Conservation (phyloP, 108 stramenopile species). For the Halocafeteria seosinensis region DNA sequence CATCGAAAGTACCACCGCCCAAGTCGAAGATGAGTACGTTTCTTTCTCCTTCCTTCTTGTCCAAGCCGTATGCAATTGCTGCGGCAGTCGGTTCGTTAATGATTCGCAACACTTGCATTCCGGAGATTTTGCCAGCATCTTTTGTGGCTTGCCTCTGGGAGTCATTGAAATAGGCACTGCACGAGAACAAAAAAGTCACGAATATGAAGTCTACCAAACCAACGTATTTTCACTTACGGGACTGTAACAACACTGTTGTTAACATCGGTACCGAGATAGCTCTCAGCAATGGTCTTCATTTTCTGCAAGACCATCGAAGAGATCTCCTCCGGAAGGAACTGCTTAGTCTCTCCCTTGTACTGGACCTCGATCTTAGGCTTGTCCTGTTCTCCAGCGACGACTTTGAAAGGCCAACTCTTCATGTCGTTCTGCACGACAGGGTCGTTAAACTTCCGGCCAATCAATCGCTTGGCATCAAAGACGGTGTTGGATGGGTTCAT, state of each 20-base stretch:
- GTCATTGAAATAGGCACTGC: conserved; percentile 99
- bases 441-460: conserved; percentile 81
- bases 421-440: conserved; percentile 79
- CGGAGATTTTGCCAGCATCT: conserved; percentile 93
- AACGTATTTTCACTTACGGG: too few relatives aligned
- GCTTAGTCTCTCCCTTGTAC: conserved; percentile 89
- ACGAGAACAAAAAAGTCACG: too few relatives aligned
- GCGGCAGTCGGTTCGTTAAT: conserved; percentile 99
- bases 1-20: conserved; percentile 92
- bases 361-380: conserved; percentile 79
- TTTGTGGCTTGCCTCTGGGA: too few relatives aligned
- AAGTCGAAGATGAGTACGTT: conserved; percentile 90
- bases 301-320: conserved; percentile 94
- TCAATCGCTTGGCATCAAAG: too few relatives aligned
- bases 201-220: too few relatives aligned
- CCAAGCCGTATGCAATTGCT: conserved; percentile 92
- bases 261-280: conserved; percentile 92
- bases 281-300: conserved; percentile 97
- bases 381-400: conserved; percentile 65
- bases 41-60: conserved; percentile 64
- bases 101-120: conserved; percentile 95
- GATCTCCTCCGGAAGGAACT: conserved; percentile 96
- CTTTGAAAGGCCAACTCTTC: conserved; percentile 89
- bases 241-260: conserved; percentile 98
- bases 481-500: too few relatives aligned